These are phyloP conservation scores for Talaromyces sp. DNA, from an alignment of 2,329 filamentous ascomycete species.

Conservation along the genomic window DNA sequence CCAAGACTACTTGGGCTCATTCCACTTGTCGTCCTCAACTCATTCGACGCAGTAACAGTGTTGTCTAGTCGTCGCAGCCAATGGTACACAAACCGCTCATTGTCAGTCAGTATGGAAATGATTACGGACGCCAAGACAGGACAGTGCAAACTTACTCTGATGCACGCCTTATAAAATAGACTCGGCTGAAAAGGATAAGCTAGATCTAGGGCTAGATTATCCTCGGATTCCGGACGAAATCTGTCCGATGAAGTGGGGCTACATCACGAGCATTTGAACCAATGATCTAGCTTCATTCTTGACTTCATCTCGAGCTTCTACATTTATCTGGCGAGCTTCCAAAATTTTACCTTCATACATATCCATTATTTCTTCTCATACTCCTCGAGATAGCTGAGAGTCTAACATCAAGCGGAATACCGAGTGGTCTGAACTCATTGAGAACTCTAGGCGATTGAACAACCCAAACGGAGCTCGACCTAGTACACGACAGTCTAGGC, in stretches of 20 bases:
- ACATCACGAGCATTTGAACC: background rate
- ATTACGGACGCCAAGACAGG: background rate
- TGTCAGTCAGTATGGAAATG: conserved; percentile 21
- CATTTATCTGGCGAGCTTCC: background rate
- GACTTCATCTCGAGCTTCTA: background rate
- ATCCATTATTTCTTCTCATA: too few relatives aligned
- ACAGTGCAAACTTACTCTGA: background rate
- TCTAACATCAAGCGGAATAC: too few relatives aligned
- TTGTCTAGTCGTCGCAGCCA: background rate
- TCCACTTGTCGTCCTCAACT: background rate
- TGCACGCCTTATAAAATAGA: background rate
- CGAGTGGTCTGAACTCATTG: too few relatives aligned
- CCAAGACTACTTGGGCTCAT: background rate
- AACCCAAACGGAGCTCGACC: background rate
- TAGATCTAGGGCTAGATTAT: background rate
- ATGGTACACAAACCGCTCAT: background rate
- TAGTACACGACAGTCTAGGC: background rate
- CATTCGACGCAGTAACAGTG: background rate
- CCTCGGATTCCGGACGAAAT: background rate
- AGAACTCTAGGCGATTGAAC: too few relatives aligned
- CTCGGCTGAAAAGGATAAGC: background rate
- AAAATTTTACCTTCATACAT: too few relatives aligned
- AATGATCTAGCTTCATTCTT: background rate
- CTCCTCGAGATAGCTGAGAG: too few relatives aligned
- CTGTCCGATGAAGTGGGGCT: background rate